Evolutionary conservation across 441 rosid genomes (phyloP).

Genomic region (Theobroma grandiflorum): DNA sequence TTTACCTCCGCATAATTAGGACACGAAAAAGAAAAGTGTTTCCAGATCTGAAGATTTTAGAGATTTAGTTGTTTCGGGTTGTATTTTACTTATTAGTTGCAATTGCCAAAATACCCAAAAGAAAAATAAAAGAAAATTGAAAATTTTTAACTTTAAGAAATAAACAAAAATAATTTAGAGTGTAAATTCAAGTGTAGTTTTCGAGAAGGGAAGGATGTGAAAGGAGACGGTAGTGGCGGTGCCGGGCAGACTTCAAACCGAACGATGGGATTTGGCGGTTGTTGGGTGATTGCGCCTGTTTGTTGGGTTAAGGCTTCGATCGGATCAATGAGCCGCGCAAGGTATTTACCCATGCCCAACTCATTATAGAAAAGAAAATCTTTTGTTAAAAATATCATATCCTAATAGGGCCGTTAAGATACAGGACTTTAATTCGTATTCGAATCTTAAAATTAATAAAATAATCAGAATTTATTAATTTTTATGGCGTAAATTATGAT

Average conservation of each 20-base stretch:
- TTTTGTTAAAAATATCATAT: too few species aligned
- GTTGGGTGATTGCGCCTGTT: constrained; percentile 1
- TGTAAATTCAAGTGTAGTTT: background rate
- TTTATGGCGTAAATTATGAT: too few species aligned
- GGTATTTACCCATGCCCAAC: background rate
- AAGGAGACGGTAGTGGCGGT: too few species aligned
- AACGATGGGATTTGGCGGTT: constrained; percentile 9
- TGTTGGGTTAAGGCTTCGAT: background rate
- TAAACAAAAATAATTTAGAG: background rate
- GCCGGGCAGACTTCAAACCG: background rate
- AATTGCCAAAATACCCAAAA: background rate
- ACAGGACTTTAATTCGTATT: too few species aligned
- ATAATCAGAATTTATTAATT: too few species aligned
- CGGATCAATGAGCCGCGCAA: background rate
- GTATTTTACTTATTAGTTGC: background rate
- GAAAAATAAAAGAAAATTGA: too few species aligned
- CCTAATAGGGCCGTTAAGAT: too few species aligned
- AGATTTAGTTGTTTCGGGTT: background rate
- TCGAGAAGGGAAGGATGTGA: background rate
- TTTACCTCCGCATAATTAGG: constrained; percentile 23
- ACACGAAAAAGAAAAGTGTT: background rate
- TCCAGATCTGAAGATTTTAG: constrained; percentile 16
- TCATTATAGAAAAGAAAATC: too few species aligned
- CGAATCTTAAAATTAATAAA: too few species aligned
- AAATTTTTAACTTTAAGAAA: background rate